These are phyloP conservation scores for Calonectria crousiana DNA, from an alignment of 2,329 filamentous ascomycete genomes.

Conservation along the genomic window DNA sequence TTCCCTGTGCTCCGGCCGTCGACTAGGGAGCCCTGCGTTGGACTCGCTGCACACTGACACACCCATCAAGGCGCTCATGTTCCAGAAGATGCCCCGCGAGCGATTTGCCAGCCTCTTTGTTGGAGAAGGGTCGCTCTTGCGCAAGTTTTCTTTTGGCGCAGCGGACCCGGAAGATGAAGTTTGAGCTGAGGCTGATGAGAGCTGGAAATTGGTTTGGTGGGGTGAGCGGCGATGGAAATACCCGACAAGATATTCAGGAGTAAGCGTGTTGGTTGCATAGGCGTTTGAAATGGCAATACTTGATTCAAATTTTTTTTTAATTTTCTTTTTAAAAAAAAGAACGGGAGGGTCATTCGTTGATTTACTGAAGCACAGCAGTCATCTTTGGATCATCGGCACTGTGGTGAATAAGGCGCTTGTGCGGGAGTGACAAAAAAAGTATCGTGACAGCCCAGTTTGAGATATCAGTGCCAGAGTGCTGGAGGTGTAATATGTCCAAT, in stretches of 20 bases:
- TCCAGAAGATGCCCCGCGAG: constrained; percentile 59
- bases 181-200: constrained; percentile 32
- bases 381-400: neutral
- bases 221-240: too few relatives aligned
- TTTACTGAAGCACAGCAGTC: too few relatives aligned
- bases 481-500: neutral
- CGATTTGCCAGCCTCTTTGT: constrained; percentile 61
- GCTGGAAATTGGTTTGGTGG: neutral
- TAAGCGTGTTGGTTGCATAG: neutral
- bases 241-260: neutral
- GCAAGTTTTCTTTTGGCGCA: constrained; percentile 59
- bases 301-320: neutral
- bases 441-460: neutral
- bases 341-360: neutral
- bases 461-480: neutral
- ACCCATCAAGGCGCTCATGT: constrained; percentile 59
- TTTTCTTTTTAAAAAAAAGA: too few relatives aligned
- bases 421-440: neutral
- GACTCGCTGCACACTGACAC: constrained; percentile 36
- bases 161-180: constrained; percentile 49
- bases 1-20: constrained; percentile 60
- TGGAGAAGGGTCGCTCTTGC: constrained; percentile 51
- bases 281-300: neutral
- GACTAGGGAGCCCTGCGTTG: constrained; percentile 47
- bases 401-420: neutral